These are phyloP conservation scores for Phymatotrichopsis omnivora DNA, from an alignment of 2,329 filamentous ascomycete genomes.

Conservation along the genomic window DNA sequence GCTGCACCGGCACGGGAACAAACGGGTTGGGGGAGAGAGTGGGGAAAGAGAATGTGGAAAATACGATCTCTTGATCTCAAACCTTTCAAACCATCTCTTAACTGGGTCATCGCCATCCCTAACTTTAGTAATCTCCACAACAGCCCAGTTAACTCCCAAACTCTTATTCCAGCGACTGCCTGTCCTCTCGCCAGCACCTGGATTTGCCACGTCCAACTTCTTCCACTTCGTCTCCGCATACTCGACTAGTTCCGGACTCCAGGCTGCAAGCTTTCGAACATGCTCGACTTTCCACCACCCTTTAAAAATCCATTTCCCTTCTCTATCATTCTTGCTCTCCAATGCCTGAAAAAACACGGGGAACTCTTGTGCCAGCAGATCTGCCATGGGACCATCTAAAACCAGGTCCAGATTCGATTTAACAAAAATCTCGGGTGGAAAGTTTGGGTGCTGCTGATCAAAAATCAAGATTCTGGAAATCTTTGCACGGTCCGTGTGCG, in stretches of 20 bases:
- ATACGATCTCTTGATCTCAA: slow-evolving; percentile 5
- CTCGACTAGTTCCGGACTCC: slow-evolving; percentile 15
- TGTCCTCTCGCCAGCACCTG: slow-evolving; percentile 11
- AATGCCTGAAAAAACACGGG: slow-evolving; percentile 17
- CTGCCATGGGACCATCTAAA: slow-evolving; percentile 20
- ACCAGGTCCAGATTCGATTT: slow-evolving; percentile 29
- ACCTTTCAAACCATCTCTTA: neutral
- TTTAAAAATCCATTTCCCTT: slow-evolving; percentile 14
- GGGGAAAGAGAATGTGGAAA: too few species aligned
- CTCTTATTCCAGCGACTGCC: slow-evolving; percentile 9
- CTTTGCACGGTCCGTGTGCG: too few species aligned
- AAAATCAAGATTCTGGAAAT: slow-evolving; percentile 30
- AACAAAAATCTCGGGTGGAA: slow-evolving; percentile 28
- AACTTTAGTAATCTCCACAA: slow-evolving; percentile 13
- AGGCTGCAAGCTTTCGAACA: slow-evolving; percentile 15
- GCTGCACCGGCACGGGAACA: too few species aligned
- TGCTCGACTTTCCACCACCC: slow-evolving; percentile 20
- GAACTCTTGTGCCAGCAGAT: slow-evolving; percentile 12
- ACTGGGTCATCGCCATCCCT: slow-evolving; percentile 12
- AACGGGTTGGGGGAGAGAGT: too few species aligned
- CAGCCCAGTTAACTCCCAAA: slow-evolving; percentile 19
- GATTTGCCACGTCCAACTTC: slow-evolving; percentile 16
- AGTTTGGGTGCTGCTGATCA: slow-evolving; percentile 27
- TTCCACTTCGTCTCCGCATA: too few species aligned
- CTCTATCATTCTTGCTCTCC: slow-evolving; percentile 9